A percentile compares a stretch with the other conserved stretches of the same genome.
Conservation (phyloP, 805 yeast species). For the Yamadazyma olivae region DNA sequence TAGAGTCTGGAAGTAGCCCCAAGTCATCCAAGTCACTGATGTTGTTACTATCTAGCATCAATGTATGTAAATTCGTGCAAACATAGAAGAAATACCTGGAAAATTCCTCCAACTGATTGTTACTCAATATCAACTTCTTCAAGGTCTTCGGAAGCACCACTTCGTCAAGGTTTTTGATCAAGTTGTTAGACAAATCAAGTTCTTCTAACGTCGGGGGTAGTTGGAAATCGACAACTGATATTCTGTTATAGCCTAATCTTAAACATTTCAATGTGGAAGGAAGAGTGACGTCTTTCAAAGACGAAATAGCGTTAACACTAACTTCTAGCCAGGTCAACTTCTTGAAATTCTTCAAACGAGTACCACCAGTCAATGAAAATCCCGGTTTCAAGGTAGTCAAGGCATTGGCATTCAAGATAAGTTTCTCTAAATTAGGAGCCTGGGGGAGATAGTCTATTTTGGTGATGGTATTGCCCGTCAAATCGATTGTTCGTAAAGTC, state of each 20-base stretch:
- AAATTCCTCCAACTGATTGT: constrained; percentile 14
- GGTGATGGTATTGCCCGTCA: constrained; percentile 15
- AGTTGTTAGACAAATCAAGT: constrained; percentile 15
- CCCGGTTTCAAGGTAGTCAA: not conserved
- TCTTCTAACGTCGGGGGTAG: constrained; percentile 13
- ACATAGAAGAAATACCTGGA: constrained; percentile 12
- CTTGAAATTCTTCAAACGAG: not conserved
- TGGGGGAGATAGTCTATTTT: constrained; percentile 10
- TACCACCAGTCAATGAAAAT: not conserved
- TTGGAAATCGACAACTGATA: constrained; percentile 7
- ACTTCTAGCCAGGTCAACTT: constrained; percentile 1
- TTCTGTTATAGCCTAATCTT: constrained; percentile 13
- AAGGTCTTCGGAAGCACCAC: constrained; percentile 13
- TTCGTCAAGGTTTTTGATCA: constrained; percentile 7
- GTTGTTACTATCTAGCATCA: constrained; percentile 15
- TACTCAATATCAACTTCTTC: constrained; percentile 12
- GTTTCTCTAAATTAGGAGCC: constrained; percentile 11
- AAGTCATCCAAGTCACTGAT: constrained; percentile 23
- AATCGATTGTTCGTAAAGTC: constrained; percentile 11
- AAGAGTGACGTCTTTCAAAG: constrained; percentile 6
- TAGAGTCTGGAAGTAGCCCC: constrained; percentile 16
- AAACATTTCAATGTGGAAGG: constrained; percentile 11
- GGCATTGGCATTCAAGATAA: constrained; percentile 14
- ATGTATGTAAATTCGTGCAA: constrained; percentile 8
- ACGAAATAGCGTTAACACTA: not conserved